Percentiles rank a stretch among this genome's conserved stretches.
phyloP scores from a whole-genome alignment of 352 stramenopile species.

The Globisporangium nunn region DNA sequence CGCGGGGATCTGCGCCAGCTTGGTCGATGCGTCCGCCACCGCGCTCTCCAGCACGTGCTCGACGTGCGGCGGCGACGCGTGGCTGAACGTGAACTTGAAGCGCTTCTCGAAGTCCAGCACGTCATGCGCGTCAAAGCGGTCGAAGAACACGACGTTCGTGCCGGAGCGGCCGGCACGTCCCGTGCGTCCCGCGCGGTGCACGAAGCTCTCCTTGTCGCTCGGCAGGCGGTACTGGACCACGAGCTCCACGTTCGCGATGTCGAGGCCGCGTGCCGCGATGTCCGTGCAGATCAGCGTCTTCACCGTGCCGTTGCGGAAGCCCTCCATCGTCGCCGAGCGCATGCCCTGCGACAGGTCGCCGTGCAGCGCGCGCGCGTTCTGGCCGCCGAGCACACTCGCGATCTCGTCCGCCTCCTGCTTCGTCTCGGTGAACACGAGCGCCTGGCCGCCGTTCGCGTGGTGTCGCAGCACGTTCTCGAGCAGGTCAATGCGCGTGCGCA shows the following conservation, averaged over 20 bases:
- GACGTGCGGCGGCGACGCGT: slow-evolving; percentile 41
- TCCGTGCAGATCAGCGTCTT: slow-evolving; percentile 91
- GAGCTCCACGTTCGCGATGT: slow-evolving; percentile 88
- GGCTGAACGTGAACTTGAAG: slow-evolving; percentile 69
- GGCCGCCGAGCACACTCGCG: slow-evolving; percentile 71
- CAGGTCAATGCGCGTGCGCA: slow-evolving; percentile 52
- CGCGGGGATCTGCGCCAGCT: slow-evolving; percentile 38
- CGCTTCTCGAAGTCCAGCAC: slow-evolving; percentile 70
- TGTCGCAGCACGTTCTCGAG: slow-evolving; percentile 66
- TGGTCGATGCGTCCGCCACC: slow-evolving; percentile 43
- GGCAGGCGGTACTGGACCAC: slow-evolving; percentile 92
- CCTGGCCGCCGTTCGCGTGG: slow-evolving; percentile 59
- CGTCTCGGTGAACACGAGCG: slow-evolving; percentile 97
- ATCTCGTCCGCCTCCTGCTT: slow-evolving; percentile 95
- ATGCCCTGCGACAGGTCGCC: slow-evolving; percentile 77
- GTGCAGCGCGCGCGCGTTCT: slow-evolving; percentile 58
- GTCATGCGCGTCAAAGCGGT: slow-evolving; percentile 54
- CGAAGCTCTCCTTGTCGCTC: slow-evolving; percentile 92
- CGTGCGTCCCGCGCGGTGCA: slow-evolving; percentile 90
- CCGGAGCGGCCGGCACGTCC: slow-evolving; percentile 78
- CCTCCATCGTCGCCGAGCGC: slow-evolving; percentile 94
- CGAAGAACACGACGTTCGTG: slow-evolving; percentile 85
- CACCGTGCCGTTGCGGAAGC: slow-evolving; percentile 92
- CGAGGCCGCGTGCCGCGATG: slow-evolving; percentile 84
- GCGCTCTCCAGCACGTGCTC: slow-evolving; percentile 59